Conservation (phyloP, 2,329 filamentous ascomycete genomes). For the Ophiostoma sp. region DNA sequence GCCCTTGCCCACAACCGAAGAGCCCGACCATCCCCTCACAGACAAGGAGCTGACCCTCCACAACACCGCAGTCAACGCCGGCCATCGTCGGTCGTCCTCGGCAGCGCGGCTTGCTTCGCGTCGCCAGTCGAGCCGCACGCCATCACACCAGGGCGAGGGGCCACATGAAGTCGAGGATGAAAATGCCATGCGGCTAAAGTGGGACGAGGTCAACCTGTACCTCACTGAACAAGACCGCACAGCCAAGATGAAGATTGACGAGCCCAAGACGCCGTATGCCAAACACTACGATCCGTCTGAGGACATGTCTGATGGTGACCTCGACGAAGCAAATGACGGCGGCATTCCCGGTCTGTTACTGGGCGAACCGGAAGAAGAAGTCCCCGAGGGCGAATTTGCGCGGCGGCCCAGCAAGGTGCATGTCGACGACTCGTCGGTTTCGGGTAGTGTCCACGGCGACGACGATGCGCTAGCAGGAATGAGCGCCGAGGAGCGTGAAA, state of each 20-base stretch:
- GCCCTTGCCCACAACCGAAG: slow-evolving; percentile 40
- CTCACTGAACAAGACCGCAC: slow-evolving; percentile 93
- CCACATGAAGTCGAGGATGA: slow-evolving; percentile 39
- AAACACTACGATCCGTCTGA: slow-evolving; percentile 85
- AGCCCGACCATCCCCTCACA: slow-evolving; percentile 48
- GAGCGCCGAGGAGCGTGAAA: slow-evolving; percentile 72
- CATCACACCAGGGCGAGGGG: slow-evolving; percentile 38
- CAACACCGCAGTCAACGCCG: slow-evolving; percentile 93
- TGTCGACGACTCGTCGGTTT: slow-evolving; percentile 48
- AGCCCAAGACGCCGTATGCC: slow-evolving; percentile 96
- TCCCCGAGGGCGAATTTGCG: slow-evolving; percentile 46
- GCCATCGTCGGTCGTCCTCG: slow-evolving; percentile 77
- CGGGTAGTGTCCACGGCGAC: slow-evolving; percentile 47
- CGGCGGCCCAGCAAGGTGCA: slow-evolving; percentile 67
- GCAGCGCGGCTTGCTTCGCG: slow-evolving; percentile 64
- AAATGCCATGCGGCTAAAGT: slow-evolving; percentile 75
- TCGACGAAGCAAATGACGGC: slow-evolving; percentile 63
- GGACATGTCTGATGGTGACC: slow-evolving; percentile 75
- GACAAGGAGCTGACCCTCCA: slow-evolving; percentile 88
- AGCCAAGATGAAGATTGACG: slow-evolving; percentile 97
- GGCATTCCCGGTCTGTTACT: slow-evolving; percentile 90
- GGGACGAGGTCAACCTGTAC: slow-evolving; percentile 98
- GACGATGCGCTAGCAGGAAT: slow-evolving; percentile 52
- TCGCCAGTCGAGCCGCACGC: slow-evolving; percentile 57
- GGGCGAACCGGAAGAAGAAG: slow-evolving; percentile 79